phyloP scores from a whole-genome alignment of 495 filamentous ascomycete species.

The Neurospora discreta region DNA sequence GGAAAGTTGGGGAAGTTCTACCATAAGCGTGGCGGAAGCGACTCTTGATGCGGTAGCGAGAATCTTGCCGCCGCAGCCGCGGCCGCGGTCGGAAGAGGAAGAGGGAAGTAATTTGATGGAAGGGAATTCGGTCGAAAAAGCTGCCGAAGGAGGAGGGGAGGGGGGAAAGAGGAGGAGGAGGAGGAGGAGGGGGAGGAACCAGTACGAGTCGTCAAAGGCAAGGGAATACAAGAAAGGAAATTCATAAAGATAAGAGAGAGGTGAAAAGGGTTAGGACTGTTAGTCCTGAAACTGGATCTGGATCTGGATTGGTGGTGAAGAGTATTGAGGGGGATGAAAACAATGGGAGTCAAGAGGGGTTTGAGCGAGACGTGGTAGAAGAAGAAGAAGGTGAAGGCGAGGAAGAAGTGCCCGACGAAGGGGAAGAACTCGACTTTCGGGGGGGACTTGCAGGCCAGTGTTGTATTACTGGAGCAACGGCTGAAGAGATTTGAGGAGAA shows the following conservation, averaged over 20 bases:
- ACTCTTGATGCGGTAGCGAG: not conserved
- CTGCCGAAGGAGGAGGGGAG: not conserved
- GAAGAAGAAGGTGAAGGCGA: too few species aligned
- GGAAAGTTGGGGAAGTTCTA: not conserved
- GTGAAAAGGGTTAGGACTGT: not conserved
- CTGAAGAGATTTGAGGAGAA: not conserved
- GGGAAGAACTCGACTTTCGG: not conserved
- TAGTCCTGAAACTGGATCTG: not conserved
- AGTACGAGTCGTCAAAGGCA: not conserved
- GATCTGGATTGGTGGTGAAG: not conserved
- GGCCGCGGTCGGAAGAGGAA: too few species aligned
- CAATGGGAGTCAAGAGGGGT: not conserved
- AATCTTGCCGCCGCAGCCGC: not conserved
- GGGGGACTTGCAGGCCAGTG: not conserved
- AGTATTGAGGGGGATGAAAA: not conserved
- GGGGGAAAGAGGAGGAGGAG: not conserved
- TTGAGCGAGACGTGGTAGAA: too few species aligned
- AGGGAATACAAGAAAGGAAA: not conserved
- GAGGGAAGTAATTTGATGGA: not conserved
- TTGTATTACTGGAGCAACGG: not conserved
- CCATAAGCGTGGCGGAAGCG: not conserved
- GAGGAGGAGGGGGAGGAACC: not conserved
- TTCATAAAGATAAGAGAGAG: not conserved
- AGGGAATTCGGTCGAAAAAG: not conserved
- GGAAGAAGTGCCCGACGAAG: not conserved